phyloP scores from a whole-genome alignment of 352 stramenopile species.

The Pelagophyceae sp. region DNA sequence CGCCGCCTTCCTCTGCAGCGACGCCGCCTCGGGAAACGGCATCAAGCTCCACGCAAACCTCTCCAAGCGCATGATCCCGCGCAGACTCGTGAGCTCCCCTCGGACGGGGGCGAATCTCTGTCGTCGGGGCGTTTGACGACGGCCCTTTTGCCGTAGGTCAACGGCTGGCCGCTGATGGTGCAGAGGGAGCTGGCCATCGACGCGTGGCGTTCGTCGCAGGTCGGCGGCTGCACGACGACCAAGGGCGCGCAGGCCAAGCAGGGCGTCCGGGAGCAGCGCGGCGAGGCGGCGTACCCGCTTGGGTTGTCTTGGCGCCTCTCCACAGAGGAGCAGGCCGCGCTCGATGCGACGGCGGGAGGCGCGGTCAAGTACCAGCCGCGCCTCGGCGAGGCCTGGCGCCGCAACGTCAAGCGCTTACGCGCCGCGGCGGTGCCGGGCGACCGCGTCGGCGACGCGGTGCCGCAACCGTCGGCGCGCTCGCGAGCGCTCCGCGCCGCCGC shows the following conservation, averaged over 20 bases:
- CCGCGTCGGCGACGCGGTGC: background rate
- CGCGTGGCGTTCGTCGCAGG: conserved; percentile 2
- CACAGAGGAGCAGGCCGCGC: background rate
- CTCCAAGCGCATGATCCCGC: conserved; percentile 3
- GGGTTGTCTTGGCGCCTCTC: background rate
- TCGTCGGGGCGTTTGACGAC: too few relatives aligned
- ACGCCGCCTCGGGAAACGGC: background rate
- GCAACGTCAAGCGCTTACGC: background rate
- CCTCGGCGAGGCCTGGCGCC: conserved; percentile 9
- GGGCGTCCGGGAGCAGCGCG: background rate
- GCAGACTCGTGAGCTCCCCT: too few relatives aligned
- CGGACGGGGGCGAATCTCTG: too few relatives aligned
- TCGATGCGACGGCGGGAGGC: background rate
- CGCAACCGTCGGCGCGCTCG: background rate
- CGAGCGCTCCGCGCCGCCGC: background rate
- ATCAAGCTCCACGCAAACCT: background rate
- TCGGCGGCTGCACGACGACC: background rate
- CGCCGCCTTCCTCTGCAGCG: background rate
- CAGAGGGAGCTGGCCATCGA: background rate
- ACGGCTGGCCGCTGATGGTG: background rate
- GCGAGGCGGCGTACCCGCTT: background rate
- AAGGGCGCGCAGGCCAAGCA: background rate
- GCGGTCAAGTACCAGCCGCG: background rate
- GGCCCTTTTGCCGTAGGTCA: too few relatives aligned
- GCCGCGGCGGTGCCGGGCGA: background rate